Percentiles rank a stretch among this genome's conserved stretches.
Evolutionary conservation across 768 basidiomycete genomes (phyloP).

Genomic region (Russula compacta): DNA sequence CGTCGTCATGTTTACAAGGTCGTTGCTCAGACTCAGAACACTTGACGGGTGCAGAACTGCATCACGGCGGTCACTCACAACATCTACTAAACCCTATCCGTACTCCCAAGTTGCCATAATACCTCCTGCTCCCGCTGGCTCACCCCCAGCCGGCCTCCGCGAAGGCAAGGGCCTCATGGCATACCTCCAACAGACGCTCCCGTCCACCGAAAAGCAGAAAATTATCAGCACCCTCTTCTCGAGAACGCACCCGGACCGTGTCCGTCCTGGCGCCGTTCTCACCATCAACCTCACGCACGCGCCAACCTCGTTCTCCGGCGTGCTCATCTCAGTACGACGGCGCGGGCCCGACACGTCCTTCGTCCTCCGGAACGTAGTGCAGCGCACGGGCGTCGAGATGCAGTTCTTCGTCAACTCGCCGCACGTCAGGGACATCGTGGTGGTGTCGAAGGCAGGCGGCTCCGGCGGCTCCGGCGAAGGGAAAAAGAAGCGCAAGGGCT

Average conservation of each 20-base stretch:
- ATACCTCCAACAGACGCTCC: conserved; percentile 56
- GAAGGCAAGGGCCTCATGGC: conserved; percentile 74
- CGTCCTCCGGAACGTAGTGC: conserved; percentile 80
- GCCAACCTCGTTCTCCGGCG: conserved; percentile 79
- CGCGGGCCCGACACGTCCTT: conserved; percentile 86
- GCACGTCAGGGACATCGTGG: conserved; percentile 76
- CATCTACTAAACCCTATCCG: conserved; percentile 37
- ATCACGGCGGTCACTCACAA: conserved; percentile 1
- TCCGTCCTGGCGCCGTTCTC: conserved; percentile 81
- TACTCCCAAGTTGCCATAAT: conserved; percentile 64
- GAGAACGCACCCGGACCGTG: conserved; percentile 52
- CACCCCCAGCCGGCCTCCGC: conserved; percentile 39
- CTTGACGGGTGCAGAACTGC: neutral
- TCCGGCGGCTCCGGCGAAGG: neutral
- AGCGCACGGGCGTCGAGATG: conserved; percentile 89
- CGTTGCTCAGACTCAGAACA: neutral
- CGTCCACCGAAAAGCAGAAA: conserved; percentile 57
- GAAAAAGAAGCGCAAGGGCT: conserved; percentile 33
- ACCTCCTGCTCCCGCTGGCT: conserved; percentile 35
- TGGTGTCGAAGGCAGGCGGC: conserved; percentile 34
- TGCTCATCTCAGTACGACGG: conserved; percentile 74
- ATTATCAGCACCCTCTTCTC: conserved; percentile 67
- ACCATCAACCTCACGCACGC: conserved; percentile 70
- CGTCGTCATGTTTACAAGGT: conserved; percentile 7
- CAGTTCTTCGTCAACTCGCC: conserved; percentile 83